These are phyloP conservation scores for Tetrapisispora namnaoensis DNA, from an alignment of 805 yeast genomes.

Conservation along the genomic window DNA sequence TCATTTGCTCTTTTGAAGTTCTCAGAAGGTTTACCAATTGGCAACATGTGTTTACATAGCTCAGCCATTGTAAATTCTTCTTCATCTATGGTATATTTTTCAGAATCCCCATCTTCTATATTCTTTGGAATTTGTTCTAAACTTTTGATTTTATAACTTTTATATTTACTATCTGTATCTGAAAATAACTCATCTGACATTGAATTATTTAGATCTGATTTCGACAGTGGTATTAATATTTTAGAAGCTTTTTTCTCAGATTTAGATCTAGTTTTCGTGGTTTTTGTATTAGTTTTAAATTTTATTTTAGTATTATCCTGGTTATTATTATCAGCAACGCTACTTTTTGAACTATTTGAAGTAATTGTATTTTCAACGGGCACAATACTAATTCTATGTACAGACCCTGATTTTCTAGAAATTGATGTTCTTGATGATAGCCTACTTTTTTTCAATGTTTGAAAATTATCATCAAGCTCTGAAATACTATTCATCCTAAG, in stretches of 20 bases:
- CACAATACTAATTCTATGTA: conserved; percentile 28
- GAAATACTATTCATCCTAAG: conserved; percentile 14
- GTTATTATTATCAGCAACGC: not conserved
- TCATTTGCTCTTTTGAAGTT: conserved; percentile 46
- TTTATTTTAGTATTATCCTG: conserved; percentile 8
- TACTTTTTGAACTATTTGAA: not conserved
- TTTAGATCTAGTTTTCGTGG: not conserved
- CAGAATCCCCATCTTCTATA: conserved; percentile 32
- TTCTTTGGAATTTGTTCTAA: conserved; percentile 32
- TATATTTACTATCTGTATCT: conserved; percentile 20
- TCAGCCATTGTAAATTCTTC: conserved; percentile 55
- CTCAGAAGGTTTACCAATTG: conserved; percentile 55
- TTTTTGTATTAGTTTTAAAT: not conserved
- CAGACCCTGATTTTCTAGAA: conserved; percentile 20
- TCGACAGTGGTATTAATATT: not conserved
- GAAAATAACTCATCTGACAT: conserved; percentile 15
- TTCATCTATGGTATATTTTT: conserved; percentile 41
- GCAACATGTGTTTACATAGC: conserved; percentile 55
- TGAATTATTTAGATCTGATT: conserved; percentile 1
- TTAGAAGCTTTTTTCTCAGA: not conserved
- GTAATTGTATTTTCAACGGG: conserved; percentile 7
- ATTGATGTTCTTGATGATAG: conserved; percentile 19
- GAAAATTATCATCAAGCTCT: conserved; percentile 21
- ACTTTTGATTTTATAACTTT: conserved; percentile 29
- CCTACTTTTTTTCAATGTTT: conserved; percentile 24